These are phyloP conservation scores for Candida pseudofarinosa DNA, from an alignment of 805 yeast species.

Conservation along the genomic window DNA sequence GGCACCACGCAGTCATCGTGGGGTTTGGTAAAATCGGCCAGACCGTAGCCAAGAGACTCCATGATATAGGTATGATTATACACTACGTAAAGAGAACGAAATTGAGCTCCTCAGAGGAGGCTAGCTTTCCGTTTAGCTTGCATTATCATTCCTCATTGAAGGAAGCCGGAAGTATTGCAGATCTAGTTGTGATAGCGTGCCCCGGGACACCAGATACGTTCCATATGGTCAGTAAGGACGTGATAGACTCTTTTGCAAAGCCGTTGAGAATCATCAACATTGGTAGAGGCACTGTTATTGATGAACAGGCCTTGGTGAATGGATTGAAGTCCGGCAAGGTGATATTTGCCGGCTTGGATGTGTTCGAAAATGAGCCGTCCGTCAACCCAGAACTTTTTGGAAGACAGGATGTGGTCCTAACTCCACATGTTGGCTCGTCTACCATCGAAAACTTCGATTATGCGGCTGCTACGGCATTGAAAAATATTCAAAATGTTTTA, in stretches of 20 bases:
- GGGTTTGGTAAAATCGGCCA: constrained; percentile 79
- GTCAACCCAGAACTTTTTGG: constrained; percentile 46
- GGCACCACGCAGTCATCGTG: constrained; percentile 57
- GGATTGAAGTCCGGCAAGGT: constrained; percentile 61
- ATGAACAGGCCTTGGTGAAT: constrained; percentile 59
- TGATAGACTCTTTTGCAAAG: constrained; percentile 44
- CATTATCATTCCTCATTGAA: constrained; percentile 34
- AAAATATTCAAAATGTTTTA: constrained; percentile 48
- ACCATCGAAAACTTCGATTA: constrained; percentile 52
- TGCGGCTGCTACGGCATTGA: constrained; percentile 50
- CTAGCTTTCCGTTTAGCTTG: constrained; percentile 41
- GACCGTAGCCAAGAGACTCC: constrained; percentile 53
- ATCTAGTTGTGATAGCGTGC: constrained; percentile 60
- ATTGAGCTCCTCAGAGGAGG: constrained; percentile 29
- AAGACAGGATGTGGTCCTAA: constrained; percentile 59
- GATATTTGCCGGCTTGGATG: constrained; percentile 69
- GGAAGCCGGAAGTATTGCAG: constrained; percentile 39
- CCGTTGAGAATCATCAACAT: constrained; percentile 67
- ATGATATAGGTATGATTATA: constrained; percentile 60
- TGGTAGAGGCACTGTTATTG: constrained; percentile 69
- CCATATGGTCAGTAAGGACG: constrained; percentile 46
- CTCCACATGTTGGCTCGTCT: constrained; percentile 73
- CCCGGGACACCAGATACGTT: constrained; percentile 61
- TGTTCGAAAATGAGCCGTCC: constrained; percentile 59
- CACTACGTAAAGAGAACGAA: constrained; percentile 56